Base-by-base conservation (phyloP, 2,329 filamentous ascomycete genomes). In the Emydomyces testavorans region DNA sequence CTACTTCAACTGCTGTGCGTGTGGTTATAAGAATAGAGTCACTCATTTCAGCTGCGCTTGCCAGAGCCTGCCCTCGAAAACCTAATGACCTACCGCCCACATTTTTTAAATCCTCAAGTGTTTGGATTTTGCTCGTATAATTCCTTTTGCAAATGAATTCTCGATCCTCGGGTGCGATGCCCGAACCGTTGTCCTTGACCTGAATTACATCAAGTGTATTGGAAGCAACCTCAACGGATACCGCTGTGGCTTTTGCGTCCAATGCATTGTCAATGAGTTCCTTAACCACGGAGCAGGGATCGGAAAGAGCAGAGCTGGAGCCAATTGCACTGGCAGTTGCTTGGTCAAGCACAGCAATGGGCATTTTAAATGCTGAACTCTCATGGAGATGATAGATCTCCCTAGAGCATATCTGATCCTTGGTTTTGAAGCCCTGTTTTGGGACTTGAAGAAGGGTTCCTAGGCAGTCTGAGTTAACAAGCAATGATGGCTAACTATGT, bases 201-300 rank as follows among this genome's bases (percentile, higher is more conserved):
- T 80, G 77, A 24, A 83, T 75, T n/a, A 71, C 56, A 56, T 80
- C 78, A 44, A 83, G 60, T 0, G 75, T 74, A 54, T 82, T 80
- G 39, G 65, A 57, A 10, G 75, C 71, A 5, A 82, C 71, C 51
- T 82, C 78, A 29, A 83, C 62, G 7, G 70, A 66, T 31, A 83
- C 65, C 1, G 72, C 71, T 2, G 75, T 74, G 1, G 79, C 76
- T 38, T 70, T 67, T 4, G 78, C 78, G 63, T 83, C 80, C 8
- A 83, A 67, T n/a, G 78, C 71, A 59, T 83, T 83, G 52, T 83
- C 80, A 32, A 83, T 61, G 32, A 83, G 72, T 58, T 83, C 80
- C 59, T 82, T 82, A 48, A 79, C 72, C 7, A 78, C 69, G 2
- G 76, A 76, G 50, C 67, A 71, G 6, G 77, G 66, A 55, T 79